Conservation (phyloP, 2,329 filamentous ascomycete genomes). For the Arthrobotrys sinensis region DNA sequence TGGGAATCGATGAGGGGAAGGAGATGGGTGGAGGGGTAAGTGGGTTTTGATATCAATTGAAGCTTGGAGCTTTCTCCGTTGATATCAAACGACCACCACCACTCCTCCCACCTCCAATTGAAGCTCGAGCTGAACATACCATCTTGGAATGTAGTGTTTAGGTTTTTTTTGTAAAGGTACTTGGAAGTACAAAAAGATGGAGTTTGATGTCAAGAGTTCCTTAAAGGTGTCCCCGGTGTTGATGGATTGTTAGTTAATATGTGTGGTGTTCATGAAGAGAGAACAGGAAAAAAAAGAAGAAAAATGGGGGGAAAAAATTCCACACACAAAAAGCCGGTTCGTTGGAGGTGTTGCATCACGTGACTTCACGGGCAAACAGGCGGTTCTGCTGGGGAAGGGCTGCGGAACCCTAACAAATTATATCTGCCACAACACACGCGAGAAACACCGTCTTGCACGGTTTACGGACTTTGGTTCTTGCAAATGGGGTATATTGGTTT, state of each 20-base stretch:
- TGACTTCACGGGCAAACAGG: conserved; percentile 16
- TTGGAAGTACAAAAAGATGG: conserved; percentile 19
- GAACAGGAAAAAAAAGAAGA: conserved; percentile 19
- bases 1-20: conserved; percentile 4
- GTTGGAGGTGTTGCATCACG: conserved; percentile 37
- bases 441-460: background rate
- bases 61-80: background rate
- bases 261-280: conserved; percentile 47
- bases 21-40: conserved; percentile 3
- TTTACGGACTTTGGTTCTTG: background rate
- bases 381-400: conserved; percentile 25
- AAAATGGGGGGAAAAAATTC: conserved; percentile 42
- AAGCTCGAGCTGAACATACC: conserved; percentile 30
- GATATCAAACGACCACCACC: conserved; percentile 19
- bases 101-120: background rate
- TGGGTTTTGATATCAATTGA: conserved; percentile 11
- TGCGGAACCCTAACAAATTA: conserved; percentile 53
- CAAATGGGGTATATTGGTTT: background rate
- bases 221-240: conserved; percentile 60
- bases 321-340: conserved; percentile 31
- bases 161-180: conserved; percentile 27
- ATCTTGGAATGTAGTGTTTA: conserved; percentile 44
- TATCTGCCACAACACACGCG: conserved; percentile 1
- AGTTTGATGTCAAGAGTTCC: conserved; percentile 60
- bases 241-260: conserved; percentile 14